phyloP scores from a whole-genome alignment of 2,329 filamentous ascomycete species.

The Fusarium annulatum region DNA sequence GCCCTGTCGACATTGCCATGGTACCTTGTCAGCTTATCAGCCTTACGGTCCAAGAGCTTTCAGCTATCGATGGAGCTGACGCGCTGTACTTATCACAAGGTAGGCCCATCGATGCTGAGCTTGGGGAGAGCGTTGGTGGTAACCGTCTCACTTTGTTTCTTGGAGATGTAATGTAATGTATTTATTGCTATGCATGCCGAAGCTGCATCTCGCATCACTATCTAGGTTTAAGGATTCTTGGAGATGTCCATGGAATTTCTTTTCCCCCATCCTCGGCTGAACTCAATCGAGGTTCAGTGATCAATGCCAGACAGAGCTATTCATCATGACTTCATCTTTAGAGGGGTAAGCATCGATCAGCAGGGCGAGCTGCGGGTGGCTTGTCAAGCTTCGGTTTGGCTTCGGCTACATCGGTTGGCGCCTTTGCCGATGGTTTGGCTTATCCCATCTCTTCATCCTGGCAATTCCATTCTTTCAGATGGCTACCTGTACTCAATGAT shows the following conservation, averaged over 20 bases:
- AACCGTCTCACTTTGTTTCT: neutral
- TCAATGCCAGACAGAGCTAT: neutral
- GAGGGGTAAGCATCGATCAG: constrained; percentile 5
- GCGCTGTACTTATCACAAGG: neutral
- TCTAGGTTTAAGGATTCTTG: too few species aligned
- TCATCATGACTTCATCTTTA: constrained; percentile 9
- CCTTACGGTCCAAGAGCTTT: neutral
- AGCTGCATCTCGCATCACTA: too few species aligned
- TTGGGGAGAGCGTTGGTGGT: neutral
- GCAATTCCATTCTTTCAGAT: neutral
- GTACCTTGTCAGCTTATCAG: neutral
- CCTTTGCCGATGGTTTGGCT: neutral
- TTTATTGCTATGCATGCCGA: too few species aligned
- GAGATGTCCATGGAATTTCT: neutral
- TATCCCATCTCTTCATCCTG: neutral
- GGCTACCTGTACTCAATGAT: too few species aligned
- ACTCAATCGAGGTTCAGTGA: neutral
- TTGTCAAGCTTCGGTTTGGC: neutral
- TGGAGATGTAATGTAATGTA: neutral
- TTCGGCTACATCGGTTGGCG: neutral
- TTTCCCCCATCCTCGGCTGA: neutral
- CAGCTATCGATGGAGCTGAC: neutral
- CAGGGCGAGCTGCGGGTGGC: constrained; percentile 13
- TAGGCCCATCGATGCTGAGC: neutral
- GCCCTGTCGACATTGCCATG: neutral